Evolutionary conservation across 2,329 filamentous ascomycete genomes (phyloP).

Genomic region (Sclerotiophoma versabilis): DNA sequence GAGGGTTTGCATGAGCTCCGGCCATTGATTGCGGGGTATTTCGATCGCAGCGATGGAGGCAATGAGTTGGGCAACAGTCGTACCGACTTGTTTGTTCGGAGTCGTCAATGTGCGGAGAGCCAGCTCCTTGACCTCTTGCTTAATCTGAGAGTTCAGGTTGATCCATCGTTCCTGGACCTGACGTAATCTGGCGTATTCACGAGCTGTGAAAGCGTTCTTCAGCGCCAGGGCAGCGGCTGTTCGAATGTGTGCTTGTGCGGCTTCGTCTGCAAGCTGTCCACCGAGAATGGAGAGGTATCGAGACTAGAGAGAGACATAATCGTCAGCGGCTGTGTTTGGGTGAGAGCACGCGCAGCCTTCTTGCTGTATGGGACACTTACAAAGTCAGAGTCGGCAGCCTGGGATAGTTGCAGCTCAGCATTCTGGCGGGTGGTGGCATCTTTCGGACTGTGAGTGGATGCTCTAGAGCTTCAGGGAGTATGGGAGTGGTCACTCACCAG

Average conservation of each 20-base stretch:
- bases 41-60: constrained; percentile 95
- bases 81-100: constrained; percentile 80
- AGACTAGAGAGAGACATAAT: constrained; percentile 64
- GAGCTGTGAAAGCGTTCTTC: constrained; percentile 97
- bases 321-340: constrained; percentile 40
- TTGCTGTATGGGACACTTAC: constrained; percentile 63
- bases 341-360: constrained; percentile 27
- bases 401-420: constrained; percentile 91
- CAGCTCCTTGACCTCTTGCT: constrained; percentile 85
- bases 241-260: constrained; percentile 81
- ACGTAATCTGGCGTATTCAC: constrained; percentile 85
- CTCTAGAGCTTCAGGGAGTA: constrained; percentile 23
- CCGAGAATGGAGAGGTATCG: constrained; percentile 85
- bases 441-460: constrained; percentile 56
- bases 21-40: constrained; percentile 91
- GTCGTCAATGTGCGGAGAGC: constrained; percentile 88
- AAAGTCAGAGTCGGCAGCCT: constrained; percentile 94
- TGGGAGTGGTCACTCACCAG: constrained; percentile 68
- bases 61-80: constrained; percentile 92
- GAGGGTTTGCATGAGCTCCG: constrained; percentile 84
- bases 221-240: constrained; percentile 93
- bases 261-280: constrained; percentile 91
- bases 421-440: constrained; percentile 88
- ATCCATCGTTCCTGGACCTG: constrained; percentile 95
- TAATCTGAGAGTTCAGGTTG: constrained; percentile 79